Base-by-base conservation (phyloP, 805 yeast genomes). In the Candida tibetensis region DNA sequence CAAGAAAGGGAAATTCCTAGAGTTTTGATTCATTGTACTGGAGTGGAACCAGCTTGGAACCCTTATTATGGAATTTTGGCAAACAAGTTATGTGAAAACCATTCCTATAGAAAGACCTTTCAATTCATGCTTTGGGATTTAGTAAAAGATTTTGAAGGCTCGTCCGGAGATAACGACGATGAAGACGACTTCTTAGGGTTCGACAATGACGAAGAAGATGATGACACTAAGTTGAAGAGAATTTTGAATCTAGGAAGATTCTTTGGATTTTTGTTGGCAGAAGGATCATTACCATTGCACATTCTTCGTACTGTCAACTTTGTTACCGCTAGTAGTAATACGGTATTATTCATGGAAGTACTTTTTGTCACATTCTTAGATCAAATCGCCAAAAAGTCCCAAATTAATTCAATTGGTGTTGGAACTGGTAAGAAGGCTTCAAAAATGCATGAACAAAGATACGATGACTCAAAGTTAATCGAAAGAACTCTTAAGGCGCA, bases 121-220 rank as follows among this genome's bases (percentile, higher is more conserved):
- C 97, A 91, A 55, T 89, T 93, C 57, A 69, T 79, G 50, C 69
- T 93, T 28, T 93, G 98, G 98, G 96, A 93, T 58, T 72, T 80
- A 30, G 51, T 90, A 13, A 80, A 80, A 47, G 86, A 81, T 25
- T 66, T 87, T 30, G 95, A 86, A 46, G 52, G 42, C 8, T 72
- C 69, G 2, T 71, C 65, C 5, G 73, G 63, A 5, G 67, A 62
- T 25, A 42, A 45, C 3, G 71, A 66, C n/a, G 77, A 72, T 2
- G 77, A 74, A 4, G 66, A 60, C 2, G 70, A 63, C 16, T 62
- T 60, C 30, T 52, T 56, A n/a, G 67, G 60, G 4, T 60, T 58
- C 47, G 47, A 69, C 55, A 21, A 21, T 21, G 52, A 54, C 17
- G 58, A 60, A n/a, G 55, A 57, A 12, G 71, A 72, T 45, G 90